Conservation (phyloP, 2,329 filamentous ascomycete species). For the Calycina herbarum region DNA sequence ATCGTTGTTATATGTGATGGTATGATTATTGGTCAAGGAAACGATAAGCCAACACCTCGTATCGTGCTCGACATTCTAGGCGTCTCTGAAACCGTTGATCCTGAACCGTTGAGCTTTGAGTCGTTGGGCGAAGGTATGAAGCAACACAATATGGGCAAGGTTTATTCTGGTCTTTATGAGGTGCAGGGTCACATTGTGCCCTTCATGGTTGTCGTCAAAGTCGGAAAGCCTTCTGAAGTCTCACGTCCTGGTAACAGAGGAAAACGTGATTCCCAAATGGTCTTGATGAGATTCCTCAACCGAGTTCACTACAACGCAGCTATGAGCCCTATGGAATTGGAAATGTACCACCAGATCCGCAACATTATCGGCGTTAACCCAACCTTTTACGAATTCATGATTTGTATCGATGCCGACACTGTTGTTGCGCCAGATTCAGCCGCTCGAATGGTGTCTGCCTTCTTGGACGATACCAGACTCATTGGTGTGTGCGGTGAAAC, state of each 20-base stretch:
- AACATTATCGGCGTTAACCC: constrained; percentile 99
- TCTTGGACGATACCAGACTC: constrained; percentile 88
- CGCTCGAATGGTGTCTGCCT: constrained; percentile 87
- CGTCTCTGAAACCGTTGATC: constrained; percentile 89
- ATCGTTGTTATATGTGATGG: constrained; percentile 92
- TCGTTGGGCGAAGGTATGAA: constrained; percentile 93
- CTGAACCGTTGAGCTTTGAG: constrained; percentile 94
- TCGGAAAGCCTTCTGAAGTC: constrained; percentile 81
- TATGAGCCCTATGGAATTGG: constrained; percentile 94
- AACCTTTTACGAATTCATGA: constrained; percentile 94
- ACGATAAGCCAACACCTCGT: constrained; percentile 90
- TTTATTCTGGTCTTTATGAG: constrained; percentile 97
- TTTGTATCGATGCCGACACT: constrained; percentile 97
- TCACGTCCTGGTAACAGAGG: constrained; percentile 86
- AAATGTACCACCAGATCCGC: constrained; percentile 97
- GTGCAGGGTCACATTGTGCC: constrained; percentile 97
- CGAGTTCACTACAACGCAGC: constrained; percentile 95
- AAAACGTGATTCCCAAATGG: constrained; percentile 98
- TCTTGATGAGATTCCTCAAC: constrained; percentile 98
- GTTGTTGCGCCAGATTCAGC: constrained; percentile 87
- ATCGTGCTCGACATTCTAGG: constrained; percentile 97
- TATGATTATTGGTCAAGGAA: constrained; percentile 99
- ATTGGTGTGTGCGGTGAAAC: constrained; percentile 96
- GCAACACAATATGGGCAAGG: constrained; percentile 99
- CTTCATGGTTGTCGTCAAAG: constrained; percentile 94